Evolutionary conservation across 495 filamentous ascomycete species (phyloP), one percentile per base, ranked within the genome.

Genomic region (Neurospora tetraspora): DNA sequence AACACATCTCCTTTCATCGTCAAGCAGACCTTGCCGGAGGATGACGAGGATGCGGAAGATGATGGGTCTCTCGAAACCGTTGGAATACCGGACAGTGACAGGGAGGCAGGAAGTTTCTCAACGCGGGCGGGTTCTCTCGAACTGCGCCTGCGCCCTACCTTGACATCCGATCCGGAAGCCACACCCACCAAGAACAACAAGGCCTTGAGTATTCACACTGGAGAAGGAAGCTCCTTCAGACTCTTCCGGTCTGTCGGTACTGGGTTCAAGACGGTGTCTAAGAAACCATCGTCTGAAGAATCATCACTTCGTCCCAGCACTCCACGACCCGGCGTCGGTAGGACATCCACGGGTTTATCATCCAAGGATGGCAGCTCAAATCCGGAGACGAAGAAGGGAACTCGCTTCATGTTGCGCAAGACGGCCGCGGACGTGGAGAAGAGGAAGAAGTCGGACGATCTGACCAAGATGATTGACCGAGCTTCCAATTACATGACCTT

Each of bases 401-500:
- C 83, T 1, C 85, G 85, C 69, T 86, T 86, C 73, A 79, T 70
- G 18, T 80, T 86, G 18, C 79, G 82, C 12, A 81, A 79, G 72
- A 68, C 79, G 11, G 78, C 70, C 47, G 75, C 74, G 12, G 79
- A 82, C 6, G 79, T 80, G 8, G 80, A 83, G 18, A 85, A 87
- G 76, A 76, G 84, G 38, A 85, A 83, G 47, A 86, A 88, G 7
- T 92, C 92, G 0, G 96, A 98, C 77, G 96, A 99, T 76, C 83
- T 99, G n/a, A 93, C 94, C 3, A 94, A 97, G 82, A 99, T 99
- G 96, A 94, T 99, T 79, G 90, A 91, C 69, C 90, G 96, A 39
- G 96, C 96, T 8, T 96, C 92, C 27, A 97, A 95, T 79, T 98
- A 96, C 83, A 98, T 98, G 93, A 98, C 94, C 0, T 88, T 99